These are phyloP conservation scores for Lentinula detonsa DNA, from an alignment of 768 basidiomycete species.

Conservation along the genomic window DNA sequence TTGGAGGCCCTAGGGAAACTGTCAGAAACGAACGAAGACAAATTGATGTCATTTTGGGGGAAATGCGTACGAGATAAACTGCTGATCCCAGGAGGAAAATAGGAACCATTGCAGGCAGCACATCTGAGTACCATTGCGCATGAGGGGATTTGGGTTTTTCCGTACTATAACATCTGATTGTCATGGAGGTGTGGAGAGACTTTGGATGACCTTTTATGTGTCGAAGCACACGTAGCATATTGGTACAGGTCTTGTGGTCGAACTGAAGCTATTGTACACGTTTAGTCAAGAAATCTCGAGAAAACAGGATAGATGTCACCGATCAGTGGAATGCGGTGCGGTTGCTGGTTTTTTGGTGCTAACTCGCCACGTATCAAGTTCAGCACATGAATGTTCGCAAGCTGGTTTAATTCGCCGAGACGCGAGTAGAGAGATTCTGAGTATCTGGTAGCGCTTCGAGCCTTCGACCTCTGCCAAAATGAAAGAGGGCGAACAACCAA, in stretches of 20 bases:
- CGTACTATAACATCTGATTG: neutral
- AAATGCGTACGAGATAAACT: constrained; percentile 57
- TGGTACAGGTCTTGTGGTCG: neutral
- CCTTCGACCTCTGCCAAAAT: too few relatives aligned
- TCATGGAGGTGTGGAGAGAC: neutral
- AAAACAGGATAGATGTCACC: neutral
- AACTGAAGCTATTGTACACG: neutral
- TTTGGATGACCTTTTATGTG: neutral
- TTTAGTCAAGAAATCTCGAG: neutral
- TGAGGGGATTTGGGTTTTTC: constrained; percentile 40
- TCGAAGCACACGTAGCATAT: neutral
- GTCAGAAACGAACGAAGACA: neutral
- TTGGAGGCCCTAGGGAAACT: constrained; percentile 50
- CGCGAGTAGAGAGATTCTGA: too few relatives aligned
- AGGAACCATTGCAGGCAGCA: constrained; percentile 74
- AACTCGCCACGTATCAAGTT: neutral
- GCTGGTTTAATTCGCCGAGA: too few relatives aligned
- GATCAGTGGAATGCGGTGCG: neutral
- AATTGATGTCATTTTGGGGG: neutral
- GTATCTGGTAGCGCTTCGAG: too few relatives aligned
- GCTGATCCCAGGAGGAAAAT: constrained; percentile 74
- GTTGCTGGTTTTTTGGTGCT: neutral
- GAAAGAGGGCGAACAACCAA: too few relatives aligned
- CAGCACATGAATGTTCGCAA: neutral
- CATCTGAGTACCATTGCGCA: constrained; percentile 60